These are phyloP conservation scores for Xylaria digitata DNA, from an alignment of 2,329 filamentous ascomycete genomes.

Conservation along the genomic window DNA sequence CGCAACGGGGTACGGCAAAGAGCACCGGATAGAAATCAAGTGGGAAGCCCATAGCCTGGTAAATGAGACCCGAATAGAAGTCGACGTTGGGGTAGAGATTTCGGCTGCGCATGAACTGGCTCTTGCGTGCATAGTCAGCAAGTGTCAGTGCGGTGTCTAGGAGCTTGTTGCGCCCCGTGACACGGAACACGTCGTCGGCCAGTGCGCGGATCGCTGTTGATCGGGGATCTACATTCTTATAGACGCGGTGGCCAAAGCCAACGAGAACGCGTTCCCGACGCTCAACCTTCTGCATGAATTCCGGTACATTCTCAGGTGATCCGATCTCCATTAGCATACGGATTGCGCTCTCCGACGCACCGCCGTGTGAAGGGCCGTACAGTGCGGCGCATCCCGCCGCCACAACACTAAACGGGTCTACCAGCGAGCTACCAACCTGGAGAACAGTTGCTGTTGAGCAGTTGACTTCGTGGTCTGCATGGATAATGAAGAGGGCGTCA, in stretches of 20 bases:
- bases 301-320: slow-evolving; percentile 61
- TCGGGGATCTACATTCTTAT: slow-evolving; percentile 65
- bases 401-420: slow-evolving; percentile 66
- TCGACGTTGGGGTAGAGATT: slow-evolving; percentile 65
- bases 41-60: slow-evolving; percentile 65
- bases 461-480: slow-evolving; percentile 70
- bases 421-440: slow-evolving; percentile 66
- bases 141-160: slow-evolving; percentile 61
- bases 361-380: slow-evolving; percentile 68
- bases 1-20: slow-evolving; percentile 62
- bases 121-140: slow-evolving; percentile 58
- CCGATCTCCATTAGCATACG: slow-evolving; percentile 65
- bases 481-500: slow-evolving; percentile 65
- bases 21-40: slow-evolving; percentile 64
- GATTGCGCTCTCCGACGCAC: slow-evolving; percentile 68
- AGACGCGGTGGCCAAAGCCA: slow-evolving; percentile 67
- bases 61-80: slow-evolving; percentile 64
- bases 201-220: slow-evolving; percentile 61
- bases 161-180: slow-evolving; percentile 63
- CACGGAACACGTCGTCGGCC: slow-evolving; percentile 61
- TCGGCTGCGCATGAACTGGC: slow-evolving; percentile 61
- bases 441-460: slow-evolving; percentile 67
- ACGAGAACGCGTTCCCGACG: slow-evolving; percentile 63
- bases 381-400: slow-evolving; percentile 64
- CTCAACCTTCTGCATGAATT: slow-evolving; percentile 63